Percentiles rank a stretch among this genome's conserved stretches.
Conservation (phyloP, 805 yeast genomes). For the Candida berthetii region DNA sequence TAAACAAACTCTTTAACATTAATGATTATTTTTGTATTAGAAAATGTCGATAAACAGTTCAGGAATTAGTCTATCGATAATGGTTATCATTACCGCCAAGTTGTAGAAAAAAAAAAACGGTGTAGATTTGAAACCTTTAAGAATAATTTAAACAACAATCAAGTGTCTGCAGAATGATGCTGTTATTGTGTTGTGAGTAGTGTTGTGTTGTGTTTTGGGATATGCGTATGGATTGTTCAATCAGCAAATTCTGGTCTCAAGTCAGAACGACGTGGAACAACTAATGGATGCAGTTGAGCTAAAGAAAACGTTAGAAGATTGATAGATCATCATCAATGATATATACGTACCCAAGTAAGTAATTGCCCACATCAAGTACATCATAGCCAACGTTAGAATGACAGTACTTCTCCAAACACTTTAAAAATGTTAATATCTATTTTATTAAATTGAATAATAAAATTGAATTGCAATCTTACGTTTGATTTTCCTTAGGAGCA, state of each 20-base stretch:
- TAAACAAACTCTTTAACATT: too few species aligned
- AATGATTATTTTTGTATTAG: too few species aligned
- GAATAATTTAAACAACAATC: too few species aligned
- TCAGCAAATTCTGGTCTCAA: conserved; percentile 66
- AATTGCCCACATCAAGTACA: conserved; percentile 88
- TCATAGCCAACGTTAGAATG: conserved; percentile 66
- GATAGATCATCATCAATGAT: background rate
- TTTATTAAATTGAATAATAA: background rate
- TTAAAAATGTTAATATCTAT: conserved; percentile 4
- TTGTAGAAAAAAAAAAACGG: too few species aligned
- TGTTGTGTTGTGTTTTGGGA: too few species aligned
- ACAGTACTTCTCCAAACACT: conserved; percentile 70
- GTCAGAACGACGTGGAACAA: conserved; percentile 85
- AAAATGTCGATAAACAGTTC: too few species aligned
- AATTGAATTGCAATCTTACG: conserved; percentile 32
- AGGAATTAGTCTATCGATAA: too few species aligned
- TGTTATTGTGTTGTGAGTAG: too few species aligned
- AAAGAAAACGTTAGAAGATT: conserved; percentile 1
- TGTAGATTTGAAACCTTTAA: too few species aligned
- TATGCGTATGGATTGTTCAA: background rate
- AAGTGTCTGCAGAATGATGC: too few species aligned
- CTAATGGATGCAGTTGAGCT: conserved; percentile 83
- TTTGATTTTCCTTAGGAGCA: conserved; percentile 79
- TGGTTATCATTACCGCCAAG: too few species aligned
- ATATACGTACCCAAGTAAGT: conserved; percentile 58